These are phyloP conservation scores for Colletotrichum viniferum DNA, from an alignment of 2,329 filamentous ascomycete species.

Conservation along the genomic window DNA sequence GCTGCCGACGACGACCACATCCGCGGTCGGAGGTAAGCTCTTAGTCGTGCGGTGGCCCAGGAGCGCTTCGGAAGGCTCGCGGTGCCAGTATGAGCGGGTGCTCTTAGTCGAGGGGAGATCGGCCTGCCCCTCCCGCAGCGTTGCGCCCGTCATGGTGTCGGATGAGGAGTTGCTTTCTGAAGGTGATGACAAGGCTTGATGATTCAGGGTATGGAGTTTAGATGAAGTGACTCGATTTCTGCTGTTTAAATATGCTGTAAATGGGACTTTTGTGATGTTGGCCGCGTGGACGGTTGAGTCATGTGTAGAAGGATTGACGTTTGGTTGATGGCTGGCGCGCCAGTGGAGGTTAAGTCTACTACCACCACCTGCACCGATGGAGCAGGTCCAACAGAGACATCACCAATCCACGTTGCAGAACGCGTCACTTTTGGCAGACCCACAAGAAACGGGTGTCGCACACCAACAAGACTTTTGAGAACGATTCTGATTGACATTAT, in stretches of 20 bases:
- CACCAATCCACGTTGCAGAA: not conserved
- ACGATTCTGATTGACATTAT: not conserved
- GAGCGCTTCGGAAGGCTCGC: slow-evolving; percentile 66
- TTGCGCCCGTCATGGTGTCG: slow-evolving; percentile 34
- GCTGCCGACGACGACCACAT: slow-evolving; percentile 75
- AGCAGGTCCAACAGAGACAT: not conserved
- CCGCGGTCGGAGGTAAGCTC: slow-evolving; percentile 64
- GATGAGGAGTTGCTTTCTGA: not conserved
- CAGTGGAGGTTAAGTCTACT: not conserved
- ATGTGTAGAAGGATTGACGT: not conserved
- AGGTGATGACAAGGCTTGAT: not conserved
- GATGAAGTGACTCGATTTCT: not conserved
- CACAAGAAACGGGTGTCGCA: not conserved
- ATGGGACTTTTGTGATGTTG: not conserved
- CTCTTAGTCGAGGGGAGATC: slow-evolving; percentile 65
- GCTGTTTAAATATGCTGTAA: not conserved
- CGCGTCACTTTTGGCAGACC: not conserved
- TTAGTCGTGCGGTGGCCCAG: slow-evolving; percentile 71
- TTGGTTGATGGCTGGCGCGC: not conserved
- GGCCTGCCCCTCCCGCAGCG: slow-evolving; percentile 41
- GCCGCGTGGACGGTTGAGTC: not conserved
- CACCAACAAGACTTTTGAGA: not conserved
- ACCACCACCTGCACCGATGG: not conserved
- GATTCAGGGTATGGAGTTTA: not conserved
- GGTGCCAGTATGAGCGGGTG: slow-evolving; percentile 76